Evolutionary conservation across 805 yeast genomes (phyloP).

Genomic region (Spathaspora sp.): DNA sequence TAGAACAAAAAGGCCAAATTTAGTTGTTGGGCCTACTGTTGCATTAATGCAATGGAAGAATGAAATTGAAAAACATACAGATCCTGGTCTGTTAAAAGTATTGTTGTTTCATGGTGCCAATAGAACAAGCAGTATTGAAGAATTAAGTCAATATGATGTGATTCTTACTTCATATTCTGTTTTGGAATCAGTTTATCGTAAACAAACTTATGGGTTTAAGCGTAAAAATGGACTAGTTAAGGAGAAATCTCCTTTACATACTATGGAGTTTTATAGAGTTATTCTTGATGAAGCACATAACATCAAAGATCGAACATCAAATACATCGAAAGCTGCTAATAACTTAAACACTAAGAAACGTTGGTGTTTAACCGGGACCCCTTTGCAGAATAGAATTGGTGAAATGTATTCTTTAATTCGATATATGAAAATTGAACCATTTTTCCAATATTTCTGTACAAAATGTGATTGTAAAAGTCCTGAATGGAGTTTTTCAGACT

Average conservation of each 20-base stretch:
- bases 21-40: slow-evolving; percentile 98
- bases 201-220: slow-evolving; percentile 78
- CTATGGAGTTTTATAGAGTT: slow-evolving; percentile 75
- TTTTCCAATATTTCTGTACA: slow-evolving; percentile 88
- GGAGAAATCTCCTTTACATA: slow-evolving; percentile 73
- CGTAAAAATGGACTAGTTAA: slow-evolving; percentile 68
- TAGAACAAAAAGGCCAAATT: slow-evolving; percentile 61
- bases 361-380: slow-evolving; percentile 95
- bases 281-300: slow-evolving; percentile 96
- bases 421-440: slow-evolving; percentile 80
- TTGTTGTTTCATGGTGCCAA: slow-evolving; percentile 84
- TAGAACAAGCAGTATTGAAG: slow-evolving; percentile 55
- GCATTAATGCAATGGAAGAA: slow-evolving; percentile 97
- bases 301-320: slow-evolving; percentile 90
- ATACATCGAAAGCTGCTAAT: slow-evolving; percentile 91
- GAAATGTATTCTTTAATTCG: slow-evolving; percentile 91
- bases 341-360: slow-evolving; percentile 65
- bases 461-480: slow-evolving; percentile 80
- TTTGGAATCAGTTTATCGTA: slow-evolving; percentile 79
- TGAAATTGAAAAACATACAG: slow-evolving; percentile 83
- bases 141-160: slow-evolving; percentile 66
- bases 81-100: slow-evolving; percentile 59
- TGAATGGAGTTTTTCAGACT: slow-evolving; percentile 82
- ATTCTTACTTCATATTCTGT: slow-evolving; percentile 91
- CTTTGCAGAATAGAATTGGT: slow-evolving; percentile 93